Percentiles rank a stretch among this genome's conserved stretches.
Conservation (phyloP, 805 yeast species). For the Wilhelminamyces savonicus region DNA sequence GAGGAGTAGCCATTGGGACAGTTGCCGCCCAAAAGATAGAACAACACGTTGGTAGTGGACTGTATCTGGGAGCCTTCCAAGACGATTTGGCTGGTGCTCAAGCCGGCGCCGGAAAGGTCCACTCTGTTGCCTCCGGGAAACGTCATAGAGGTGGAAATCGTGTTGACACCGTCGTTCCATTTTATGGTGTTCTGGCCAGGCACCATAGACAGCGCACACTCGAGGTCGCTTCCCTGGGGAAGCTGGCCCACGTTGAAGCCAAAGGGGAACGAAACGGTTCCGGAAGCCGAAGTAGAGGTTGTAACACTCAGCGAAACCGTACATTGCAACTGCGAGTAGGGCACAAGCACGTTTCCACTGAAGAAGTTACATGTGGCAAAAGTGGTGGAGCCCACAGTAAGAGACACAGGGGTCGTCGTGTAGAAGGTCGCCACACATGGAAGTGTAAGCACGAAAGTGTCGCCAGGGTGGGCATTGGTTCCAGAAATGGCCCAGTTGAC, state of each 20-base stretch:
- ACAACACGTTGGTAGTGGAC: too few species aligned
- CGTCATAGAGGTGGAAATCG: slow-evolving; percentile 2
- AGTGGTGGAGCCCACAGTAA: slow-evolving; percentile 1
- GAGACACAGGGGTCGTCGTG: background rate
- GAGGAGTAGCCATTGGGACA: slow-evolving; percentile 15
- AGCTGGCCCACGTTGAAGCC: slow-evolving; percentile 15
- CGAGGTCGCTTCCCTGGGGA: too few species aligned
- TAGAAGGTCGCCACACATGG: slow-evolving; percentile 12
- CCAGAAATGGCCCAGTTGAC: slow-evolving; percentile 7
- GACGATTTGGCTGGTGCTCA: slow-evolving; percentile 3
- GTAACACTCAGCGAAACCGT: slow-evolving; percentile 8
- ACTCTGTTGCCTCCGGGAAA: background rate
- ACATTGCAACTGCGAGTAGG: slow-evolving; percentile 13
- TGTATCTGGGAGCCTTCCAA: too few species aligned
- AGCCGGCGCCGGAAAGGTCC: background rate
- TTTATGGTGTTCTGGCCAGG: slow-evolving; percentile 15
- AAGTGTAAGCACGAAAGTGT: slow-evolving; percentile 10
- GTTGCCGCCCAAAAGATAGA: slow-evolving; percentile 7
- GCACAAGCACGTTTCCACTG: slow-evolving; percentile 9
- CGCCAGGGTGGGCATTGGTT: slow-evolving; percentile 6
- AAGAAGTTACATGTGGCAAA: slow-evolving; percentile 17
- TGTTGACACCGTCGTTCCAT: slow-evolving; percentile 8
- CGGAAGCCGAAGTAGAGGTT: slow-evolving; percentile 8
- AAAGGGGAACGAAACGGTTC: slow-evolving; percentile 15
- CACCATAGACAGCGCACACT: background rate